Percentiles rank a stretch among this genome's conserved stretches.
These are phyloP conservation scores for Myxozyma vanderwaltii DNA, from an alignment of 805 yeast species.

Conservation along the genomic window DNA sequence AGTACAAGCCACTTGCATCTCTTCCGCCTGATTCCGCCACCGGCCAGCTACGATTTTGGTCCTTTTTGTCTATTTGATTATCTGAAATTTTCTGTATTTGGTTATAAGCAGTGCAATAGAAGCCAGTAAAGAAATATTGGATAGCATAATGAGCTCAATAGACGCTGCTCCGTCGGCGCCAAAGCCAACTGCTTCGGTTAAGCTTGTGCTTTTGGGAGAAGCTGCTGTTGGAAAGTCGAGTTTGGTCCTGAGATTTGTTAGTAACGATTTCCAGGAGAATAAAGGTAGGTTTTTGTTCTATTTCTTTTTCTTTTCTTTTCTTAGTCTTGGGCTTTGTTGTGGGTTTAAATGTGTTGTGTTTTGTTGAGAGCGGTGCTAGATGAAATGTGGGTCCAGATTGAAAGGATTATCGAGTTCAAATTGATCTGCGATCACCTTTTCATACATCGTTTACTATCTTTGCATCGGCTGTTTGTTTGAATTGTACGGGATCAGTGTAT, in stretches of 20 bases:
- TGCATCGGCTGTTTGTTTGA: not conserved
- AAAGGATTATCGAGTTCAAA: too few species aligned
- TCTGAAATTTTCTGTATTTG: too few species aligned
- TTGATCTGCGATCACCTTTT: not conserved
- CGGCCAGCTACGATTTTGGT: not conserved
- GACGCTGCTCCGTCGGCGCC: constrained; percentile 32
- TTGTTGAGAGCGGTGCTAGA: too few species aligned
- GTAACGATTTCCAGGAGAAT: constrained; percentile 94
- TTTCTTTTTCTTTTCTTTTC: not conserved
- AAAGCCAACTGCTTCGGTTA: constrained; percentile 69
- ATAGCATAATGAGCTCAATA: constrained; percentile 23
- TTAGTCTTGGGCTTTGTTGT: too few species aligned
- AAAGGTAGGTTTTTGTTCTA: constrained; percentile 47
- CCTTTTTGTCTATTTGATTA: not conserved
- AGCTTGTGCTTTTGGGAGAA: constrained; percentile 89
- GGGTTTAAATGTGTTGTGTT: too few species aligned
- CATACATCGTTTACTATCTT: too few species aligned
- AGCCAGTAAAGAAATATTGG: not conserved
- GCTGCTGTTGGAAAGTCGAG: constrained; percentile 98
- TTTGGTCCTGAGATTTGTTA: constrained; percentile 85
- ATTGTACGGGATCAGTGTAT: not conserved
- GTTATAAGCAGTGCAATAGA: too few species aligned
- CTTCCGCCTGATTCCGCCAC: constrained; percentile 3
- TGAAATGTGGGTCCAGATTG: not conserved
- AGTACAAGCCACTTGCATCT: not conserved